Conservation (phyloP, 148 eudicot genomes). For the Arbutus unedo region DNA sequence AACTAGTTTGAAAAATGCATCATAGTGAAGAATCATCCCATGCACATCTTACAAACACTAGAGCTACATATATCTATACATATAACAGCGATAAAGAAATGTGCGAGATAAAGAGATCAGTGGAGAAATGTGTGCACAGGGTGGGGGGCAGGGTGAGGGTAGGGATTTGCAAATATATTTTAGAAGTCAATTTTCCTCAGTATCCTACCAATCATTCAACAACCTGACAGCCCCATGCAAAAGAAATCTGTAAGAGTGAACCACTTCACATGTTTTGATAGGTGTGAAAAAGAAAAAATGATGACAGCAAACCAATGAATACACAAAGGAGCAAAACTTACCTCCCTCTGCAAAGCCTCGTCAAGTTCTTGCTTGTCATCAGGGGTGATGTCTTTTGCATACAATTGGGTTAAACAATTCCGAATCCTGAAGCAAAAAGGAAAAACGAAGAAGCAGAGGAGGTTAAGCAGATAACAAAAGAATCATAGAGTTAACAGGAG, state of each 20-base stretch:
- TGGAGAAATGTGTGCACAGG: too few species aligned
- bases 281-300: background rate
- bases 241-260: background rate
- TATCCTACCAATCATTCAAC: background rate
- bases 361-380: constrained; percentile 97
- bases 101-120: background rate
- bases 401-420: constrained; percentile 74
- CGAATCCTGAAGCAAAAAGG: constrained; percentile 54
- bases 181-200: background rate
- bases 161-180: background rate
- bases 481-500: background rate
- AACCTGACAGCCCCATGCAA: background rate
- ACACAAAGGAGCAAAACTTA: constrained; percentile 20
- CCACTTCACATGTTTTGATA: background rate
- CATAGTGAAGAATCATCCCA: background rate
- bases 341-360: constrained; percentile 96
- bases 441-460: constrained; percentile 11
- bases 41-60: background rate
- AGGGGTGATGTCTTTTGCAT: constrained; percentile 89
- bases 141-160: background rate
- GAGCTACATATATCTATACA: too few species aligned
- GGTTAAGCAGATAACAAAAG: background rate
- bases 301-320: background rate
- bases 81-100: too few species aligned
- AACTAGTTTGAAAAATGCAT: background rate